Conservation (phyloP, 441 rosid genomes). For the Euphorbia celastroides region DNA sequence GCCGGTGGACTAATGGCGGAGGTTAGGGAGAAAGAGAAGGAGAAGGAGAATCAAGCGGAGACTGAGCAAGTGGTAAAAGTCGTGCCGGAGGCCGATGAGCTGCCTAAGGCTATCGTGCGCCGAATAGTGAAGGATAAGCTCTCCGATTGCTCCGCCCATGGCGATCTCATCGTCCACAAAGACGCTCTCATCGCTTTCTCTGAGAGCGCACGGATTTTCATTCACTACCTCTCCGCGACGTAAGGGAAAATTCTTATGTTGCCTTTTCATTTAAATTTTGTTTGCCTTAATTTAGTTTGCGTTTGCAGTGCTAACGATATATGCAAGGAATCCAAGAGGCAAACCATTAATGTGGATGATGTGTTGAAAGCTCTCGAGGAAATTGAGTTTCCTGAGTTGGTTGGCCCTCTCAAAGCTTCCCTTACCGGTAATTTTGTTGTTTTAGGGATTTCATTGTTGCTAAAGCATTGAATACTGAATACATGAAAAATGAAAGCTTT, state of each 20-base stretch:
- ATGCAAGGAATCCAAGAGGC: slow-evolving; percentile 87
- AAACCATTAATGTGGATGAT: slow-evolving; percentile 79
- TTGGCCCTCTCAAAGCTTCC: slow-evolving; percentile 67
- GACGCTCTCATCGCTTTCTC: slow-evolving; percentile 82
- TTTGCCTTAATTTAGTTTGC: slow-evolving; percentile 1
- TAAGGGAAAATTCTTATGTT: slow-evolving; percentile 20
- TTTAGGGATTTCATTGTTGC: background rate
- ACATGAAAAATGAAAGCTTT: background rate
- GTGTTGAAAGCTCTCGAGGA: slow-evolving; percentile 76
- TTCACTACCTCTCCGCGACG: slow-evolving; percentile 94
- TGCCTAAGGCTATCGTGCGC: slow-evolving; percentile 76
- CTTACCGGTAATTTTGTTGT: slow-evolving; percentile 48
- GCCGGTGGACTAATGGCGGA: background rate
- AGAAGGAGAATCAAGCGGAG: background rate
- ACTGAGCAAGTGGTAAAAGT: slow-evolving; percentile 45
- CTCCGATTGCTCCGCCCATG: slow-evolving; percentile 56
- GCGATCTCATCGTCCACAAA: slow-evolving; percentile 62
- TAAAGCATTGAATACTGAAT: background rate
- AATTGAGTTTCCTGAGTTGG: slow-evolving; percentile 75
- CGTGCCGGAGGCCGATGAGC: slow-evolving; percentile 63
- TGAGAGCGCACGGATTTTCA: slow-evolving; percentile 90
- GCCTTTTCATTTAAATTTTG: background rate
- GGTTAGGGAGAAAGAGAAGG: background rate
- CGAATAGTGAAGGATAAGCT: slow-evolving; percentile 90
- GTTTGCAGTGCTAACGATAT: slow-evolving; percentile 72